These are phyloP conservation scores for Kalmanozyma brasiliensis DNA, from an alignment of 1,284 basidiomycete species.

Conservation along the genomic window DNA sequence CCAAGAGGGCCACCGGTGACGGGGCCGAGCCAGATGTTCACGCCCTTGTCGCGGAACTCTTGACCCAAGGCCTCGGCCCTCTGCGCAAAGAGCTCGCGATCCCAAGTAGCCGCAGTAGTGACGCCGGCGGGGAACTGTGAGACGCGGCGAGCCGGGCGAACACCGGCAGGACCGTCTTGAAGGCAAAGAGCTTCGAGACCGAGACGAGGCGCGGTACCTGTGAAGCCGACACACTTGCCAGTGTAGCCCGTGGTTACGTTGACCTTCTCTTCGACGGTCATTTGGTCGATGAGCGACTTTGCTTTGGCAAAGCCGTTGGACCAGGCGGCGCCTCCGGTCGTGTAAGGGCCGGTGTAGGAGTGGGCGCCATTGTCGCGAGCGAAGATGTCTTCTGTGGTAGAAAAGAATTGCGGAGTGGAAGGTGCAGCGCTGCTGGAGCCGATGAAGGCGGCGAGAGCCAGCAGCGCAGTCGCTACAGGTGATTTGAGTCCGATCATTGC, in stretches of 20 bases:
- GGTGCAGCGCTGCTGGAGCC: slow-evolving; percentile 9
- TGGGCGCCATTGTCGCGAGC: slow-evolving; percentile 19
- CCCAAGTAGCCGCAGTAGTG: slow-evolving; percentile 77
- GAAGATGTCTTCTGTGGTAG: slow-evolving; percentile 10
- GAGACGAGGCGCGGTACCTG: slow-evolving; percentile 71
- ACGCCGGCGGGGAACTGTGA: slow-evolving; percentile 76
- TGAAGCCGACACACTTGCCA: slow-evolving; percentile 54
- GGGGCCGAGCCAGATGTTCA: slow-evolving; percentile 75
- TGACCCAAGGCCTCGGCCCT: slow-evolving; percentile 81
- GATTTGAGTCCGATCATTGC: slow-evolving; percentile 13
- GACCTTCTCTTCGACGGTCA: slow-evolving; percentile 70
- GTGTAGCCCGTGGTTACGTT: slow-evolving; percentile 68
- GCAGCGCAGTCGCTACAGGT: slow-evolving; percentile 3
- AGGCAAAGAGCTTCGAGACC: slow-evolving; percentile 78
- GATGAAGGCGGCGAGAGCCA: slow-evolving; percentile 7
- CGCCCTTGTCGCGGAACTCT: slow-evolving; percentile 82
- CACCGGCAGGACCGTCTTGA: slow-evolving; percentile 73
- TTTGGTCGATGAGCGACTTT: slow-evolving; percentile 63
- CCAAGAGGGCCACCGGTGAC: slow-evolving; percentile 68
- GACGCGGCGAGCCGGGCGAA: slow-evolving; percentile 70
- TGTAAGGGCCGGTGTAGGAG: slow-evolving; percentile 38
- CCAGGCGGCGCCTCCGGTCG: slow-evolving; percentile 68
- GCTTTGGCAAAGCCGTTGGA: slow-evolving; percentile 74
- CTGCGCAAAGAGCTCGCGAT: slow-evolving; percentile 76
- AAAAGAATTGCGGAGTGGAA: slow-evolving; percentile 1